phyloP scores from a whole-genome alignment of 2,329 filamentous ascomycete species.

The Pseudogymnoascus sp. region DNA sequence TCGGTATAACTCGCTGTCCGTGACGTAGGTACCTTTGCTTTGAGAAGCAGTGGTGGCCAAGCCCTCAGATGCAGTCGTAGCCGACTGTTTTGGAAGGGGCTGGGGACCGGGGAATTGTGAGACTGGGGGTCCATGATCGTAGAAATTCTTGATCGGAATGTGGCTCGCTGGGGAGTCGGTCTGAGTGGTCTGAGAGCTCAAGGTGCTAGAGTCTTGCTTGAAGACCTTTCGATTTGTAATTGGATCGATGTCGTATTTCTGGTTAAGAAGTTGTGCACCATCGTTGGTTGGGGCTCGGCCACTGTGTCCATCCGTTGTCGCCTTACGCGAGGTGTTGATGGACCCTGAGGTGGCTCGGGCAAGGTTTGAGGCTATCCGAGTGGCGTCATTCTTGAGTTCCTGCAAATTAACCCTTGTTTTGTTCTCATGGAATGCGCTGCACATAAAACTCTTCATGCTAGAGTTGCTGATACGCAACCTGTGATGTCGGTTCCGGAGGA shows the following conservation, averaged over 20 bases:
- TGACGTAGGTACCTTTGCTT: neutral
- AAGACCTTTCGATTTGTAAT: slow-evolving; percentile 49
- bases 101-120: slow-evolving; percentile 3
- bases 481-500: slow-evolving; percentile 40
- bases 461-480: slow-evolving; percentile 25
- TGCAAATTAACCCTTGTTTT: slow-evolving; percentile 15
- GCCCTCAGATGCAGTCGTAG: neutral
- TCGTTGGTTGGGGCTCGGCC: slow-evolving; percentile 14
- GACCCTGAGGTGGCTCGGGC: neutral
- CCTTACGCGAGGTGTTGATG: slow-evolving; percentile 2
- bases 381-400: slow-evolving; percentile 4
- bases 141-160: slow-evolving; percentile 15
- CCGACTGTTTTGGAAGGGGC: neutral
- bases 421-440: slow-evolving; percentile 32
- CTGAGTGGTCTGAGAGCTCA: neutral
- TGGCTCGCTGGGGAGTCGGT: neutral
- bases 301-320: neutral
- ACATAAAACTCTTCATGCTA: slow-evolving; percentile 35
- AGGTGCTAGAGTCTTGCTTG: slow-evolving; percentile 21
- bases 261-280: slow-evolving; percentile 21
- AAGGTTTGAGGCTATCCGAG: neutral
- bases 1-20: slow-evolving; percentile 5
- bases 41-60: neutral
- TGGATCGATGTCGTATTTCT: slow-evolving; percentile 44
- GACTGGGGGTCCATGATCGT: neutral